Conservation (phyloP, 2,329 filamentous ascomycete species). For the Fusarium brachygibbosum region DNA sequence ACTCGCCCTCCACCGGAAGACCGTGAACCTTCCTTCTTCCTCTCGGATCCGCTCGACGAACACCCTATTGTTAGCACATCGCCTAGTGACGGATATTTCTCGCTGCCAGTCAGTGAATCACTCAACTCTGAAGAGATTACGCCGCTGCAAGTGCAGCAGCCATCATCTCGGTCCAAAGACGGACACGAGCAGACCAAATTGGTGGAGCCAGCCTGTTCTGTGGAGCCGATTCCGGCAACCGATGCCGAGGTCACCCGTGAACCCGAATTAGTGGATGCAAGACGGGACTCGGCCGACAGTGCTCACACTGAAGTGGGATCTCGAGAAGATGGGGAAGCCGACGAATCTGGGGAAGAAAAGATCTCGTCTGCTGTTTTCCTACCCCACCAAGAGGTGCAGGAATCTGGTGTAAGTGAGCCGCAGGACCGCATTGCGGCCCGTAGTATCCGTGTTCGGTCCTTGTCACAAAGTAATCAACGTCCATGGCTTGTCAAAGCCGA, state of each 20-base stretch:
- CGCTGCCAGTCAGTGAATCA: conserved; percentile 27
- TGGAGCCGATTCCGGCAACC: conserved; percentile 46
- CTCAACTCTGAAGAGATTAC: conserved; percentile 20
- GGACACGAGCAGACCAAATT: conserved; percentile 42
- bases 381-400: conserved; percentile 74
- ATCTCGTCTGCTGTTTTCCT: conserved; percentile 89
- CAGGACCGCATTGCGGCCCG: conserved; percentile 58
- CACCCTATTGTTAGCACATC: conserved; percentile 40
- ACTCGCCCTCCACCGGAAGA: conserved; percentile 35
- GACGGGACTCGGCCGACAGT: conserved; percentile 57
- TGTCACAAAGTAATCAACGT: conserved; percentile 57
- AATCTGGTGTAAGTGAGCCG: conserved; percentile 50
- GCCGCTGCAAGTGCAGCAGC: conserved; percentile 34
- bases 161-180: conserved; percentile 31
- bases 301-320: conserved; percentile 55
- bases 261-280: conserved; percentile 50
- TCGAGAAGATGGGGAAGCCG: conserved; percentile 54
- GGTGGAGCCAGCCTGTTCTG: conserved; percentile 37
- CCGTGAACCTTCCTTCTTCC: conserved; percentile 15
- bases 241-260: conserved; percentile 42
- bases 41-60: conserved; percentile 32
- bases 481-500: conserved; percentile 72
- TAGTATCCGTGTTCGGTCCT: conserved; percentile 63
- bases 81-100: conserved; percentile 47
- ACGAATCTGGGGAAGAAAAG: conserved; percentile 82